phyloP scores from a whole-genome alignment of 2,329 filamentous ascomycete species.

The Neonectria punicea region DNA sequence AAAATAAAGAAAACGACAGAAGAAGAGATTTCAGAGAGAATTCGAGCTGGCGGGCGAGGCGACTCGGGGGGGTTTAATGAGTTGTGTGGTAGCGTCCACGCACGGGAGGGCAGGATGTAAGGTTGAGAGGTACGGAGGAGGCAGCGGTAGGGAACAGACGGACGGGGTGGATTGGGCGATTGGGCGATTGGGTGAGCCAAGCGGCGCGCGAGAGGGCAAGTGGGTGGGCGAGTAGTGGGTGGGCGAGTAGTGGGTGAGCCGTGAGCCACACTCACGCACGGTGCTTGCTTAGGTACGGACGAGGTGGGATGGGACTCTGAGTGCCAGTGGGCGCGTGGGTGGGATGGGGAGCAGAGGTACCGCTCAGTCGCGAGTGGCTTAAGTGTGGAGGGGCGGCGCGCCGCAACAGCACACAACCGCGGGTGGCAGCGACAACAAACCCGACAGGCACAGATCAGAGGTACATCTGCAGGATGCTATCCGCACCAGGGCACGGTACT shows the following conservation, averaged over 20 bases:
- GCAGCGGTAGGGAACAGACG: conserved; percentile 23
- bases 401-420: background rate
- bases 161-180: conserved; percentile 39
- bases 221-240: conserved; percentile 25
- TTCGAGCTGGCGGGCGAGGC: conserved; percentile 39
- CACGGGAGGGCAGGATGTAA: conserved; percentile 29
- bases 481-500: background rate
- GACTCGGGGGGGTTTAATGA: conserved; percentile 49
- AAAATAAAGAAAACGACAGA: conserved; percentile 46
- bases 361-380: conserved; percentile 2
- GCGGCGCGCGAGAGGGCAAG: conserved; percentile 14
- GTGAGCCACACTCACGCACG: conserved; percentile 44
- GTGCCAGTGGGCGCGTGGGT: background rate
- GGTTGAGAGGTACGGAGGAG: conserved; percentile 28
- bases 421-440: background rate
- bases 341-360: conserved; percentile 30
- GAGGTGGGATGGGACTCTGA: conserved; percentile 31
- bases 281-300: conserved; percentile 35
- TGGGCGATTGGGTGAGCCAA: conserved; percentile 23
- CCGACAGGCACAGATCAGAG: background rate
- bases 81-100: conserved; percentile 42
- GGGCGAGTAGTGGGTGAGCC: conserved; percentile 23
- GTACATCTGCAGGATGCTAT: background rate
- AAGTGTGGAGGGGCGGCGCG: background rate
- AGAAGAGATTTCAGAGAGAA: conserved; percentile 45